Conservation (phyloP, 2,329 filamentous ascomycete genomes). For the Escovopsis weberi region DNA sequence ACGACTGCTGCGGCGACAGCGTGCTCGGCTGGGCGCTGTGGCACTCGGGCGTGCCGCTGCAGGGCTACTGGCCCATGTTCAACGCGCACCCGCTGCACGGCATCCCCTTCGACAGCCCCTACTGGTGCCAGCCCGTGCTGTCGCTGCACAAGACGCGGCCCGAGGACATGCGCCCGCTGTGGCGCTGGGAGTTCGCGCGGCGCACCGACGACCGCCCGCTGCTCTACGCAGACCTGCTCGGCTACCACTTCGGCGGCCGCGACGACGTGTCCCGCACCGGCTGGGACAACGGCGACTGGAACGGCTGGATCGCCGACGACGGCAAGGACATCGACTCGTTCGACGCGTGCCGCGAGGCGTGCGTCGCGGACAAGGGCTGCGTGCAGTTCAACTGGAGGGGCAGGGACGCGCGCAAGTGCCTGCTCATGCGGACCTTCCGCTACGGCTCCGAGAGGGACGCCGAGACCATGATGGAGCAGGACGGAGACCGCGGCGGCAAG, state of each 20-base stretch:
- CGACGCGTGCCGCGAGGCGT: constrained; percentile 15
- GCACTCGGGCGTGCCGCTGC: constrained; percentile 28
- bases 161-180: constrained; percentile 33
- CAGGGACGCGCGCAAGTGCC: constrained; percentile 15
- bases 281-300: constrained; percentile 21
- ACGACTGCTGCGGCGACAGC: constrained; percentile 39
- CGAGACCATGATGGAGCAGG: constrained; percentile 10
- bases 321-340: constrained; percentile 11
- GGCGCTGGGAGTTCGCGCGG: constrained; percentile 27
- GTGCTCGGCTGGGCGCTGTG: constrained; percentile 33
- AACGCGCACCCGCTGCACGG: constrained; percentile 34
- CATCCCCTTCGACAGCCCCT: constrained; percentile 28
- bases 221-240: constrained; percentile 23
- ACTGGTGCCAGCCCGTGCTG: constrained; percentile 37
- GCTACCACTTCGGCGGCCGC: constrained; percentile 22
- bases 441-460: constrained; percentile 12
- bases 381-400: constrained; percentile 19
- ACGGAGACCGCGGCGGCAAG: constrained; percentile 9
- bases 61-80: constrained; percentile 35
- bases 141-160: constrained; percentile 33
- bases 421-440: constrained; percentile 15
- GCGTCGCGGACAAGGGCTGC: constrained; percentile 12
- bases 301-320: constrained; percentile 12
- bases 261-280: constrained; percentile 16
- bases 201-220: constrained; percentile 20